A percentile compares a stretch with the other conserved stretches of the same genome.
Evolutionary conservation across 2,329 filamentous ascomycete species (phyloP).

Genomic region (Pseudogymnoascus destructans): DNA sequence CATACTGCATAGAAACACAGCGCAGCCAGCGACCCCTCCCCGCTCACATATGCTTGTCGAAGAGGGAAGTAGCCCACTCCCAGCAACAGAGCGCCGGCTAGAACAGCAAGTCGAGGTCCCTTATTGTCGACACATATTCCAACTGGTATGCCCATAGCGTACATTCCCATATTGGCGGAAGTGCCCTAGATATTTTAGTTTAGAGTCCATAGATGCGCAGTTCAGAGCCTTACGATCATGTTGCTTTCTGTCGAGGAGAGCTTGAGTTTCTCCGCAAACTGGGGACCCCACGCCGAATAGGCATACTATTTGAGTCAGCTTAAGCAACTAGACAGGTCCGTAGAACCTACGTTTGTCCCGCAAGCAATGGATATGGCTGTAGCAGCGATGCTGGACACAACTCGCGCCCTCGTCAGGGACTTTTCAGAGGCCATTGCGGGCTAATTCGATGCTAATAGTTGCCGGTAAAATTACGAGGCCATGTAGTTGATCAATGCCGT

Average conservation of each 20-base stretch:
- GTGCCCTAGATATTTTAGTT: constrained; percentile 38
- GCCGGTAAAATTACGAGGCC: constrained; percentile 8
- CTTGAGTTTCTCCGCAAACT: constrained; percentile 77
- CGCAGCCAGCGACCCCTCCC: constrained; percentile 41
- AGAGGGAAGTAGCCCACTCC: constrained; percentile 77
- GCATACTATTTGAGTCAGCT: constrained; percentile 57
- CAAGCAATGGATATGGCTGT: constrained; percentile 78
- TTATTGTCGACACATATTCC: constrained; percentile 76
- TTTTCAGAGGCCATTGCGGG: constrained; percentile 33
- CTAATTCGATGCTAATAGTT: neutral
- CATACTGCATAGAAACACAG: constrained; percentile 78
- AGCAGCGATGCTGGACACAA: constrained; percentile 73
- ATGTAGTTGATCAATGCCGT: neutral
- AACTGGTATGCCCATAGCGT: constrained; percentile 75
- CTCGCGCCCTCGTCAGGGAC: constrained; percentile 48
- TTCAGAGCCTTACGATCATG: constrained; percentile 51
- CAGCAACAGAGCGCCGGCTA: constrained; percentile 61
- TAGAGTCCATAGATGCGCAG: constrained; percentile 13
- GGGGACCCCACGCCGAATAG: constrained; percentile 94
- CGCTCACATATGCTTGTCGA: constrained; percentile 62
- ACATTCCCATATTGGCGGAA: constrained; percentile 88
- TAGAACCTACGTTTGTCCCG: constrained; percentile 66
- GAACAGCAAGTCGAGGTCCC: constrained; percentile 66
- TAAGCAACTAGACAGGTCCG: neutral
- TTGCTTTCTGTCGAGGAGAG: constrained; percentile 90